Percentiles rank a stretch among this genome's conserved stretches.
These are phyloP conservation scores for Cercospora beticola DNA, from an alignment of 2,329 filamentous ascomycete genomes.

Conservation along the genomic window DNA sequence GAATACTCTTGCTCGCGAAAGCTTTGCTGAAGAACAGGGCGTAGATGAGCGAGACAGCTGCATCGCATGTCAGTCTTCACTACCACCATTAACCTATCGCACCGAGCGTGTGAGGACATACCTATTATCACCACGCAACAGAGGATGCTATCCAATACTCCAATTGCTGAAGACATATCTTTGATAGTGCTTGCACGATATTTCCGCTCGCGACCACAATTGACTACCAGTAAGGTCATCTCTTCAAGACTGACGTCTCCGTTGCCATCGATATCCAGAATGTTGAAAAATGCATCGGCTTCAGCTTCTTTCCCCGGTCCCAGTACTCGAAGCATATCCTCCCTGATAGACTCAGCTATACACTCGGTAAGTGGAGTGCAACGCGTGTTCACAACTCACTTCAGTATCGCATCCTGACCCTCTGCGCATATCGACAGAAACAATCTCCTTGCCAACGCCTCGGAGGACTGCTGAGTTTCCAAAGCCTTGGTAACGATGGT, in stretches of 20 bases:
- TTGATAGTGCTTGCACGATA: slow-evolving; percentile 32
- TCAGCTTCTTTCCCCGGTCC: slow-evolving; percentile 27
- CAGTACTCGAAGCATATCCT: slow-evolving; percentile 33
- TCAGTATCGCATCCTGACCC: slow-evolving; percentile 28
- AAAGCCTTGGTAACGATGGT: slow-evolving; percentile 33
- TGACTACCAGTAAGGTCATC: slow-evolving; percentile 33
- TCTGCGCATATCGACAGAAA: slow-evolving; percentile 35
- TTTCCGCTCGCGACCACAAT: slow-evolving; percentile 33
- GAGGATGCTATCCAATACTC: slow-evolving; percentile 36
- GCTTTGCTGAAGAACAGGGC: slow-evolving; percentile 35
- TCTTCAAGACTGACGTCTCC: slow-evolving; percentile 38
- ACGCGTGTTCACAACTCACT: background rate
- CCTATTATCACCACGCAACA: slow-evolving; percentile 31
- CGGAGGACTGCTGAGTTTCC: slow-evolving; percentile 30
- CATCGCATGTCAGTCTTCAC: background rate
- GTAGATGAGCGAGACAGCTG: slow-evolving; percentile 35
- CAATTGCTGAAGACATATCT: slow-evolving; percentile 38
- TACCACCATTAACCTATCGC: background rate
- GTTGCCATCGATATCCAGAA: slow-evolving; percentile 36
- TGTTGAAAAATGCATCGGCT: slow-evolving; percentile 34
- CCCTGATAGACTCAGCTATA: background rate
- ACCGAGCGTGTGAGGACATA: background rate
- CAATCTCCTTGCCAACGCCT: slow-evolving; percentile 36
- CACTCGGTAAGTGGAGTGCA: background rate
- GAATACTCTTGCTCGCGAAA: slow-evolving; percentile 24